Conservation (phyloP, 495 filamentous ascomycete genomes). For the Xylaria telfairii region DNA sequence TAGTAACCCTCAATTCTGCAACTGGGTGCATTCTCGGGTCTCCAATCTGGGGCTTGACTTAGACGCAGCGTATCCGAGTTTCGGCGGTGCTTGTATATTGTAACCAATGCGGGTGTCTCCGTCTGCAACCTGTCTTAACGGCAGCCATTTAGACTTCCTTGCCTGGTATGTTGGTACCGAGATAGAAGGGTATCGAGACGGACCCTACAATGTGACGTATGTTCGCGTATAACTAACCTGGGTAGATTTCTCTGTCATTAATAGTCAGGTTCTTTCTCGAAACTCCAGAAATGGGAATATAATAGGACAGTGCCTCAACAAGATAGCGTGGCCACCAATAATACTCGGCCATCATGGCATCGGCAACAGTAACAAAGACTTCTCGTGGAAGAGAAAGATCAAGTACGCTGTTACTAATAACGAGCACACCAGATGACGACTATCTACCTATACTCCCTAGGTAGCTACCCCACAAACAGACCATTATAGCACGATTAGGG, state of each 20-base stretch:
- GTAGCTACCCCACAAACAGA: background rate
- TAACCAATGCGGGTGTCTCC: conserved; percentile 5
- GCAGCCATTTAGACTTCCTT: background rate
- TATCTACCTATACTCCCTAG: background rate
- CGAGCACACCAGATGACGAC: background rate
- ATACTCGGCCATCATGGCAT: background rate
- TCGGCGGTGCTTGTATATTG: background rate
- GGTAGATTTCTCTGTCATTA: background rate
- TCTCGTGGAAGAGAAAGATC: background rate
- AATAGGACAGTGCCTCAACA: background rate
- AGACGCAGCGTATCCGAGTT: background rate
- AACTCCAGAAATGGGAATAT: background rate
- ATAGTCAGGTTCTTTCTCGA: too few relatives aligned
- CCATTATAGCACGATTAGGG: background rate
- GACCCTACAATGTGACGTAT: background rate
- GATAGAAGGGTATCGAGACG: background rate
- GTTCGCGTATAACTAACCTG: background rate
- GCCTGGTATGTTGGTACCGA: background rate
- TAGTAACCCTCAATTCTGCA: background rate
- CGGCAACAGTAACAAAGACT: background rate
- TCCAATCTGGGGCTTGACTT: background rate
- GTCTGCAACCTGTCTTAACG: background rate
- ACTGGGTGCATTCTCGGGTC: background rate
- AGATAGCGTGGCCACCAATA: background rate
- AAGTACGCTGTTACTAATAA: background rate